Base-by-base conservation (phyloP, 768 basidiomycete genomes). In the Clavulina sp. region DNA sequence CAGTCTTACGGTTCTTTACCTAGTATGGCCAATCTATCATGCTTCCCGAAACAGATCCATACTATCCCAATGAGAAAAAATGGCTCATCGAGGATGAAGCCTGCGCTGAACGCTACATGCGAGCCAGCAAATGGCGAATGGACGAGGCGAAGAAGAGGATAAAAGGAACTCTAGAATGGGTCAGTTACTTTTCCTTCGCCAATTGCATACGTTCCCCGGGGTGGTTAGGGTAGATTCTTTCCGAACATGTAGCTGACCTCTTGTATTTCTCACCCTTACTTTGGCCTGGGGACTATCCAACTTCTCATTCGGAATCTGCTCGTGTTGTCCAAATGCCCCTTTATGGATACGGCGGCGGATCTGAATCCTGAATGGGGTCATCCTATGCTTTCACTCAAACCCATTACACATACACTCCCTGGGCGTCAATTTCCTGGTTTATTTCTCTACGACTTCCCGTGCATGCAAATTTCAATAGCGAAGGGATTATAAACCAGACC, bases 81-180 rank as follows among this genome's bases (percentile, higher is more conserved):
- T 92, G 86, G 81, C 66, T 92, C 4, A n/a, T n/a, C n/a, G 67
- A 76, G 66, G 63, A 72, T 75, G 33, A 84, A 78, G 64, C 86
- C 73, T 57, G 64, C 61, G 57, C 67, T 62, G 60, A 78, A 21
- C 77, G 87, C 13, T 92, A 89, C 61, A 77, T 86, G 73, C 77
- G 87, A 29, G 84, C 87, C 0, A 74, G 83, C 2, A 89, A 89
- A 60, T 88, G 87, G 85, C 78, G 79, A 60, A 60, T 79, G 31
- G 71, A 73, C 24, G 81, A 92, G 49, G 85, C 75, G 7, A 77
- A 87, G 67, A 78, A 76, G 61, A 71, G 88, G 48, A 78, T 89
- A 54, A 78, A 79, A 61, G 74, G 71, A 0, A 88, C 85, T 0
- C 52, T 91, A 3, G 83, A 85, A 55, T 91, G 88, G 88, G 43